Conservation (phyloP, 2,329 filamentous ascomycete species). For the Sclerotiophoma versabilis region DNA sequence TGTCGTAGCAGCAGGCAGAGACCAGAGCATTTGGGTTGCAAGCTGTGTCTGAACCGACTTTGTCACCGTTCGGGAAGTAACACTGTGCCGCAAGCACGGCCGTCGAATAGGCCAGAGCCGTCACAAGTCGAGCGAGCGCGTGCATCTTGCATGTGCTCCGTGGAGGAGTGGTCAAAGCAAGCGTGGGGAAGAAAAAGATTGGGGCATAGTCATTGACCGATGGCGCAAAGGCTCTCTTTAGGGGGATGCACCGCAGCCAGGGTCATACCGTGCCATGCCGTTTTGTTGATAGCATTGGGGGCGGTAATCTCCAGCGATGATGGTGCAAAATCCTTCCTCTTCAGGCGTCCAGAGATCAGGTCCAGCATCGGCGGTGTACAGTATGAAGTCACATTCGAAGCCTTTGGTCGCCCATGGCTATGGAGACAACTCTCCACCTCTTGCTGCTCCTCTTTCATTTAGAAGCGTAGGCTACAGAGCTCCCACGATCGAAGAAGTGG, state of each 20-base stretch:
- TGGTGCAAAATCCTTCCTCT: neutral
- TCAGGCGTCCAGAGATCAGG: conserved; percentile 3
- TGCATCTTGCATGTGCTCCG: neutral
- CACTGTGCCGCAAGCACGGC: conserved; percentile 19
- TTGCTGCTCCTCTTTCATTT: neutral
- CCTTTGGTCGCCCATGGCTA: neutral
- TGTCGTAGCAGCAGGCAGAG: conserved; percentile 35
- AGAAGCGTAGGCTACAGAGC: neutral
- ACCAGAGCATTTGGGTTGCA: conserved; percentile 28
- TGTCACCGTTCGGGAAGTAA: conserved; percentile 26
- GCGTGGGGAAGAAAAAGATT: conserved; percentile 7
- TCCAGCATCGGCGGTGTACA: neutral
- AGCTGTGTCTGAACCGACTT: conserved; percentile 20
- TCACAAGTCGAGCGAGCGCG: neutral
- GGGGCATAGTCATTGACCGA: neutral
- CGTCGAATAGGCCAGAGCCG: conserved; percentile 2
- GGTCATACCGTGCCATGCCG: conserved; percentile 2
- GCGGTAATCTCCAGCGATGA: conserved; percentile 9
- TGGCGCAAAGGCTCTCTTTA: neutral
- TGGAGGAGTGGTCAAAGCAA: neutral
- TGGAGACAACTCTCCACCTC: neutral
- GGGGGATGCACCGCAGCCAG: neutral
- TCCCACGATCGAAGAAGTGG: neutral
- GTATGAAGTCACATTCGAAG: neutral
- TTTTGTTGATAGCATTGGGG: conserved; percentile 7